Evolutionary conservation across 495 filamentous ascomycete species (phyloP).

Genomic region (Penicillium maclennaniae): DNA sequence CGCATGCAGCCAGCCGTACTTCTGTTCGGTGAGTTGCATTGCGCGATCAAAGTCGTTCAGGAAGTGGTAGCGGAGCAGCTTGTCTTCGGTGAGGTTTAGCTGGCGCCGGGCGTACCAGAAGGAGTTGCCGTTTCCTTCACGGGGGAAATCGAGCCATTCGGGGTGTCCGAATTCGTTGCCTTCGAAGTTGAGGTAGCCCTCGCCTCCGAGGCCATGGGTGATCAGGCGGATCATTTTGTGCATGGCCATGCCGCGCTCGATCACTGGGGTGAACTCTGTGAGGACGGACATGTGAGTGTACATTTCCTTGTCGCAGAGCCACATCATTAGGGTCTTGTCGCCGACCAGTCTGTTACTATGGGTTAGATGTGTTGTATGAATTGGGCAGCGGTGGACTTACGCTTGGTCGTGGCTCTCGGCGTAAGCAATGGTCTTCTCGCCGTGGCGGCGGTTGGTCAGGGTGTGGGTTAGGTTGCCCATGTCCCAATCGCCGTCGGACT

Average conservation of each 20-base stretch:
- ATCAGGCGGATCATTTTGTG: constrained; percentile 97
- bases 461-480: constrained; percentile 80
- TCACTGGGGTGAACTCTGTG: constrained; percentile 78
- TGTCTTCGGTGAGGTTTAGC: constrained; percentile 87
- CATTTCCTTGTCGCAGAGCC: constrained; percentile 94
- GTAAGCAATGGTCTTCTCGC: constrained; percentile 98
- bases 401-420: constrained; percentile 97
- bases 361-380: constrained; percentile 28
- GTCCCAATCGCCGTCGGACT: constrained; percentile 89
- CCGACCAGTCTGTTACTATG: constrained; percentile 70
- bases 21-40: constrained; percentile 83
- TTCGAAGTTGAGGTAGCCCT: constrained; percentile 97
- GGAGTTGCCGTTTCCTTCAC: constrained; percentile 88
- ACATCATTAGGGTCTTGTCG: constrained; percentile 94
- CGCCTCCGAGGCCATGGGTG: constrained; percentile 91
- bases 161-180: constrained; percentile 99
- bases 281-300: constrained; percentile 96
- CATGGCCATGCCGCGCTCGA: constrained; percentile 83
- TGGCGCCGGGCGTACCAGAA: constrained; percentile 97
- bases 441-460: constrained; percentile 86
- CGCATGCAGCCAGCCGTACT: constrained; percentile 89
- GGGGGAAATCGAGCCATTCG: constrained; percentile 98
- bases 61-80: constrained; percentile 80
- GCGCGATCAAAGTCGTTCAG: constrained; percentile 91
- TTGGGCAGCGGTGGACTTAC: constrained; percentile 51